phyloP scores from a whole-genome alignment of 2,329 filamentous ascomycete species.

The Gliomastix tumulicola region DNA sequence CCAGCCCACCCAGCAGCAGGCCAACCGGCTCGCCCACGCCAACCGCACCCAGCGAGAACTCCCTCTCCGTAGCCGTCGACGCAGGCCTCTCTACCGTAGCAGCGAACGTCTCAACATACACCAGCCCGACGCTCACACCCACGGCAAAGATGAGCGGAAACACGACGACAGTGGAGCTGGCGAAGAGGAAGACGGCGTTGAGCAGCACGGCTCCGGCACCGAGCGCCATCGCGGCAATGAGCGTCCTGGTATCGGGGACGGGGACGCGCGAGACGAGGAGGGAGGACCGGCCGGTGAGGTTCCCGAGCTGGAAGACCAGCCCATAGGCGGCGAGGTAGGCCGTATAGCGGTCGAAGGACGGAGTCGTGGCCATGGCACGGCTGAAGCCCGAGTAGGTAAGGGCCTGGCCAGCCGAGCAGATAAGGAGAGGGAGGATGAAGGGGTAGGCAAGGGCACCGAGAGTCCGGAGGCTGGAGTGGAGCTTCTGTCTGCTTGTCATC shows the following conservation, averaged over 20 bases:
- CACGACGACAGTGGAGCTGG: slow-evolving; percentile 12
- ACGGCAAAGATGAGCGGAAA: slow-evolving; percentile 15
- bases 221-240: slow-evolving; percentile 2
- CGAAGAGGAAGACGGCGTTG: slow-evolving; percentile 13
- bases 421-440: slow-evolving; percentile 17
- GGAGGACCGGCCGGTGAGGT: slow-evolving; percentile 14
- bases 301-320: slow-evolving; percentile 18
- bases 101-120: slow-evolving; percentile 17
- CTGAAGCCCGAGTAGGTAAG: slow-evolving; percentile 17
- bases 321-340: slow-evolving; percentile 18
- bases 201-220: slow-evolving; percentile 5
- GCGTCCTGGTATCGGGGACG: slow-evolving; percentile 5
- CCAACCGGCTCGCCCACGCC: slow-evolving; percentile 20
- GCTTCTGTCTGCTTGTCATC: slow-evolving; percentile 4
- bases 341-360: slow-evolving; percentile 15
- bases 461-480: slow-evolving; percentile 9
- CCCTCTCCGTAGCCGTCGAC: slow-evolving; percentile 10
- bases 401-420: slow-evolving; percentile 12
- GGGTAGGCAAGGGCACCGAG: slow-evolving; percentile 9
- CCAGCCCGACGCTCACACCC: slow-evolving; percentile 17
- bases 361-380: slow-evolving; percentile 15
- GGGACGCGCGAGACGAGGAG: slow-evolving; percentile 10
- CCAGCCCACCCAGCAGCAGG: slow-evolving; percentile 13
- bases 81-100: slow-evolving; percentile 10
- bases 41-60: slow-evolving; percentile 18